A percentile compares a stretch with the other conserved stretches of the same genome.
Conservation (phyloP, 2,329 filamentous ascomycete genomes). For the Proliferodiscus dingleyae region DNA sequence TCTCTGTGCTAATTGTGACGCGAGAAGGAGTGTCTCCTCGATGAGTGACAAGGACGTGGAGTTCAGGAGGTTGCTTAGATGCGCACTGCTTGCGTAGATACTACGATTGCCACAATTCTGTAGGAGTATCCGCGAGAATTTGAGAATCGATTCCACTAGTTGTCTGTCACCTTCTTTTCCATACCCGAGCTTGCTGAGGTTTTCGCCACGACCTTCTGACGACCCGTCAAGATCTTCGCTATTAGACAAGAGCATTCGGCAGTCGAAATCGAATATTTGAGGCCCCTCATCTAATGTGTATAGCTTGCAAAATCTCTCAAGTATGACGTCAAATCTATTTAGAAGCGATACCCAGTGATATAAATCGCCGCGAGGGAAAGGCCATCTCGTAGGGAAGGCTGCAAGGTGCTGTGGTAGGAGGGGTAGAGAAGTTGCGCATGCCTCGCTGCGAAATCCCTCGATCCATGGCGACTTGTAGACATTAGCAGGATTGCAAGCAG, state of each 20-base stretch:
- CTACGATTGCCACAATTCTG: slow-evolving; percentile 96
- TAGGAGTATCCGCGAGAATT: slow-evolving; percentile 81
- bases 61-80: slow-evolving; percentile 84
- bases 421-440: slow-evolving; percentile 64
- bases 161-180: slow-evolving; percentile 71
- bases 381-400: slow-evolving; percentile 85
- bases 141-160: slow-evolving; percentile 73
- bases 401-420: slow-evolving; percentile 72
- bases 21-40: slow-evolving; percentile 71
- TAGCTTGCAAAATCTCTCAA: slow-evolving; percentile 73
- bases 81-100: slow-evolving; percentile 89
- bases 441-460: slow-evolving; percentile 69
- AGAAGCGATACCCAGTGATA: slow-evolving; percentile 97
- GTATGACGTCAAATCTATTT: slow-evolving; percentile 86
- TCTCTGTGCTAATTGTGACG: slow-evolving; percentile 81
- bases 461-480: slow-evolving; percentile 76
- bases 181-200: slow-evolving; percentile 58
- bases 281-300: slow-evolving; percentile 79
- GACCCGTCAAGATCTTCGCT: slow-evolving; percentile 42
- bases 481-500: slow-evolving; percentile 17
- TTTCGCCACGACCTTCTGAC: slow-evolving; percentile 36
- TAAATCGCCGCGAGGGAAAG: slow-evolving; percentile 88
- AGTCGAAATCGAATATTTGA: slow-evolving; percentile 71
- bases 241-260: slow-evolving; percentile 52
- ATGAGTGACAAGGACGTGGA: slow-evolving; percentile 78